These are phyloP conservation scores for Penicillium canariense DNA, from an alignment of 495 filamentous ascomycete species.

Conservation along the genomic window DNA sequence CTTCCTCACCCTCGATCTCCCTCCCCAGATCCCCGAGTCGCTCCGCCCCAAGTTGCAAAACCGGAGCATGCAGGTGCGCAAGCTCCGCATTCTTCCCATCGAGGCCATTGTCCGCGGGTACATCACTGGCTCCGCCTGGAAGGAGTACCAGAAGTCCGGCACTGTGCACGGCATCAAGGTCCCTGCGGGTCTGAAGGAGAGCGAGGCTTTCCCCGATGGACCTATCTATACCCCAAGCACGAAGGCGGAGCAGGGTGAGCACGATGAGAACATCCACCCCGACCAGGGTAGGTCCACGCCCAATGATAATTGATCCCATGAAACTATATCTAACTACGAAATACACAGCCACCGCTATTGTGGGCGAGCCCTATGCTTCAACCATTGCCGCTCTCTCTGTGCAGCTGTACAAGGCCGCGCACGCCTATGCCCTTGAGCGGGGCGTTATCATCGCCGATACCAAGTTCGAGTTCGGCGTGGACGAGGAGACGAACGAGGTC, in stretches of 20 bases:
- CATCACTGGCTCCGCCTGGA: slow-evolving; percentile 91
- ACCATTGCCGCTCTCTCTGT: slow-evolving; percentile 72
- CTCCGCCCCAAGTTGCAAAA: slow-evolving; percentile 56
- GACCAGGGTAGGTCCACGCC: slow-evolving; percentile 49
- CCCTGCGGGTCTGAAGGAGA: slow-evolving; percentile 65
- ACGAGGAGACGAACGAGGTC: slow-evolving; percentile 70
- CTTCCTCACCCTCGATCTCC: slow-evolving; percentile 68
- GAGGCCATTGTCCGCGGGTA: slow-evolving; percentile 93
- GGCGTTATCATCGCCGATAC: slow-evolving; percentile 93
- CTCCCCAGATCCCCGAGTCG: slow-evolving; percentile 48
- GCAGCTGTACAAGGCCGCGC: slow-evolving; percentile 68
- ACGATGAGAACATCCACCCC: slow-evolving; percentile 90
- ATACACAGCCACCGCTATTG: slow-evolving; percentile 55
- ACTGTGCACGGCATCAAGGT: slow-evolving; percentile 80
- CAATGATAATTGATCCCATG: not conserved
- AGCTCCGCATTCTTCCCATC: slow-evolving; percentile 76
- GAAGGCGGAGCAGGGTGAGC: slow-evolving; percentile 78
- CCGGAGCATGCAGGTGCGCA: slow-evolving; percentile 81
- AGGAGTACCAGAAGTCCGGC: slow-evolving; percentile 67
- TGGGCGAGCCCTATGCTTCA: slow-evolving; percentile 72
- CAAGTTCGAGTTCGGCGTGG: slow-evolving; percentile 80
- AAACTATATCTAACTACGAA: slow-evolving; percentile 9
- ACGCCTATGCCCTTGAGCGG: slow-evolving; percentile 67
- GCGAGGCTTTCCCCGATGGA: slow-evolving; percentile 63
- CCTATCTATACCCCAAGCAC: slow-evolving; percentile 88